Evolutionary conservation across 495 filamentous ascomycete species (phyloP).

Genomic region (Xylaria flabelliformis): DNA sequence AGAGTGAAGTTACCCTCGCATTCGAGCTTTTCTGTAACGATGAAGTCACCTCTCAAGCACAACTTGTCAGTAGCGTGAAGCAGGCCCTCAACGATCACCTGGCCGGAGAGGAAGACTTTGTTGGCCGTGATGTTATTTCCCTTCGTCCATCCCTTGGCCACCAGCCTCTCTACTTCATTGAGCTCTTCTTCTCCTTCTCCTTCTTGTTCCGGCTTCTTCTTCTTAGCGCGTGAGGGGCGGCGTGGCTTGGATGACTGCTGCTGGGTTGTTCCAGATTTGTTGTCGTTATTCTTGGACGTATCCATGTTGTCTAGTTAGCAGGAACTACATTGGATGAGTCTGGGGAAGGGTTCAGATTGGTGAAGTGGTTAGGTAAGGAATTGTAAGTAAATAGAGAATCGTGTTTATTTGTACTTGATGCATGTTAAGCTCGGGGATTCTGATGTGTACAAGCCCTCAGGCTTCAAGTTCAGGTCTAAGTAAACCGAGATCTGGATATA

Average conservation of each 20-base stretch:
- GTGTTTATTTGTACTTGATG: not conserved
- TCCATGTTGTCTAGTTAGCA: not conserved
- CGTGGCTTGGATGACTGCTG: not conserved
- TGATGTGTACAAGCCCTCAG: not conserved
- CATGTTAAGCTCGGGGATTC: not conserved
- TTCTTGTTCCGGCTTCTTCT: not conserved
- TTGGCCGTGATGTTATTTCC: not conserved
- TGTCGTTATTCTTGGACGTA: not conserved
- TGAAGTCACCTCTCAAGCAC: not conserved
- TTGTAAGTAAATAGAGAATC: not conserved
- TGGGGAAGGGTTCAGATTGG: not conserved
- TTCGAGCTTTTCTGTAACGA: not conserved
- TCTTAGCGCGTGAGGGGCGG: not conserved
- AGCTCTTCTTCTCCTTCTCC: not conserved
- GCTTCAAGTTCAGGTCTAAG: not conserved
- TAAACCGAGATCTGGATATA: not conserved
- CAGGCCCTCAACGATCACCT: not conserved
- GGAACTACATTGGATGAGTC: not conserved
- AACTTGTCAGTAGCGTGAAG: conserved; percentile 17
- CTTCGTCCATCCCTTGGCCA: not conserved
- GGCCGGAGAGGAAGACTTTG: not conserved
- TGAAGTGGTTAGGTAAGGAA: not conserved
- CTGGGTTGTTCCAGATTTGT: not conserved
- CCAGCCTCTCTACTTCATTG: not conserved
- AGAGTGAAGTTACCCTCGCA: conserved; percentile 16